Base-by-base conservation (phyloP, 148 eudicot genomes). In the Hydrangea macrophylla region DNA sequence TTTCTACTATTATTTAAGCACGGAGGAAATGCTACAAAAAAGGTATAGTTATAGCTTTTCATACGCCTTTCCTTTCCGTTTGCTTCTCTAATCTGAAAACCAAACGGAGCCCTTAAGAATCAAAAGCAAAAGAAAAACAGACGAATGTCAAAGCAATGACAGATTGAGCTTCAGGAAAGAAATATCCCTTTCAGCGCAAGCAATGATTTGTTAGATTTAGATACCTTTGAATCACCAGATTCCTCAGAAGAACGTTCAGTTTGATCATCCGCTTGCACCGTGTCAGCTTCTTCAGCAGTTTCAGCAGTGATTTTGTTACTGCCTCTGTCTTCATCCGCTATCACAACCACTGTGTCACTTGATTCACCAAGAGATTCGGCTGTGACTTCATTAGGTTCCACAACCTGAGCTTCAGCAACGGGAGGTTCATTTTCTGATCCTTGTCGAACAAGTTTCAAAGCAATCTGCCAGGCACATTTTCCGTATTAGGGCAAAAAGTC, bases 401-500 rank as follows among this genome's bases (percentile, higher is more conserved):
- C 60, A 17, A 42, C 33, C 23, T 78, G 68, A 13, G 50, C 68
- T 18, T 54, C 67, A 44, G 74, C 54, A 66, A 55, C 53, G 27
- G 67, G 25, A 60, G 73, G 76, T 27, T 81, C 90, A 45, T 45
- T 60, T 31, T 63, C 31, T 60, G 78, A 83, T 74, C 87, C 87
- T 66, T 76, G 75, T 26, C 97, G 78, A 36, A 94, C 98, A 81
- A 94, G 97, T 73, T 82, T 77, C 55, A 94, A 71, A 71, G 98
- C 98, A 80, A 94, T 90, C 98, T 93, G 90, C 62, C 63, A 79
- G 22, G 26, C 37, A 75, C 24, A 39, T 55, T 42, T 54, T 23
- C 26, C 18, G 42, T 48, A 20, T 50, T 63, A 55, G 27, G 45
- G 42, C 58, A n/a, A 60, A 53, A 32, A 9, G 39, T n/a, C n/a